Evolutionary conservation across 2,329 filamentous ascomycete species (phyloP).

Genomic region (Sporothrix phasma): DNA sequence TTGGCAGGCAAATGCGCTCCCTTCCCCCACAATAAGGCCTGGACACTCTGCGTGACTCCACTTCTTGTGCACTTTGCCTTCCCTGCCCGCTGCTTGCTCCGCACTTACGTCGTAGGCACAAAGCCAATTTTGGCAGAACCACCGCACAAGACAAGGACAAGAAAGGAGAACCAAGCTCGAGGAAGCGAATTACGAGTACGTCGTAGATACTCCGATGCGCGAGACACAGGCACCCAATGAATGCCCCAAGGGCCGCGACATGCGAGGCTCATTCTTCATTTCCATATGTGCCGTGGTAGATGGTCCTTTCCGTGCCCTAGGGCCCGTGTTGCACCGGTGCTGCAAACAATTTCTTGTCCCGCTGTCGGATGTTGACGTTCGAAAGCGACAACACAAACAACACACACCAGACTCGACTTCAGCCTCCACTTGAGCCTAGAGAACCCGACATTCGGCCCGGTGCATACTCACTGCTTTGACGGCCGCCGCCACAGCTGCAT

Average conservation of each 20-base stretch:
- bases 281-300: background rate
- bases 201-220: background rate
- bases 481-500: slow-evolving; percentile 1
- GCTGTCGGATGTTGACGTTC: background rate
- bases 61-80: background rate
- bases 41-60: slow-evolving; percentile 2
- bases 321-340: background rate
- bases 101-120: slow-evolving; percentile 5
- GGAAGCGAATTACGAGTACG: too few species aligned
- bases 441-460: background rate
- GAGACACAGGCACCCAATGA: background rate
- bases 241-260: background rate
- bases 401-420: background rate
- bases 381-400: background rate
- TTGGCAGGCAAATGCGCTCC: background rate
- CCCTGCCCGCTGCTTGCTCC: slow-evolving; percentile 2
- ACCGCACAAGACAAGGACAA: background rate
- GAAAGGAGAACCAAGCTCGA: background rate
- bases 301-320: background rate
- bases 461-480: slow-evolving; percentile 5
- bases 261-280: background rate
- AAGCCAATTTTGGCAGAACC: background rate
- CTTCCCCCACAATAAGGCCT: background rate
- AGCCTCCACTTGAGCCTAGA: background rate
- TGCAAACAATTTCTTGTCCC: background rate